These are phyloP conservation scores for Dendrobium officinale DNA, from an alignment of 106 monocot species.

Conservation along the genomic window DNA sequence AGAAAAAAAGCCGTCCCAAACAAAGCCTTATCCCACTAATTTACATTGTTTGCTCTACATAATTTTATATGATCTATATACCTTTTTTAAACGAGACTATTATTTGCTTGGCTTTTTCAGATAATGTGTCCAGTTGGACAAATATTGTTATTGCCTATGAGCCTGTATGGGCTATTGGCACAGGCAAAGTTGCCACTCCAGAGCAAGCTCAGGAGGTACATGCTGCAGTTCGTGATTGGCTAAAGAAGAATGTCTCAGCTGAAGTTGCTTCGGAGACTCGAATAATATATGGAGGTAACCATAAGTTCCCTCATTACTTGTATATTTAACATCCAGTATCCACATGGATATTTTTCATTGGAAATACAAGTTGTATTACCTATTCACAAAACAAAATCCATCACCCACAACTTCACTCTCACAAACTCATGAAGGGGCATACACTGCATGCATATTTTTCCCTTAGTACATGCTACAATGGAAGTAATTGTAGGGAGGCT, in stretches of 20 bases:
- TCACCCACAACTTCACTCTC: no score
- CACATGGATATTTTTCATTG: background rate
- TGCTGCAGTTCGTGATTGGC: slow-evolving; percentile 84
- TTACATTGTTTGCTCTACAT: background rate
- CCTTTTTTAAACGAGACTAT: background rate
- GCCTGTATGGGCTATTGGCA: slow-evolving; percentile 99
- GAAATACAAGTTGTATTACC: background rate
- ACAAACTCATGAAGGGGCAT: no score
- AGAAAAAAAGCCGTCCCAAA: no score
- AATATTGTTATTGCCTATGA: slow-evolving; percentile 95
- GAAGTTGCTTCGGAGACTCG: slow-evolving; percentile 78
- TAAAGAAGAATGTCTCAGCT: slow-evolving; percentile 79
- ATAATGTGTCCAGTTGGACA: slow-evolving; percentile 70
- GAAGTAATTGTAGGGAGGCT: no score
- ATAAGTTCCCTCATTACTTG: background rate
- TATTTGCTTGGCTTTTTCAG: slow-evolving; percentile 15
- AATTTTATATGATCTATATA: background rate
- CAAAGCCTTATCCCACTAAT: background rate
- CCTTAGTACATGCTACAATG: no score
- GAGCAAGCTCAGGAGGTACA: slow-evolving; percentile 98
- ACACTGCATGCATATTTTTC: no score
- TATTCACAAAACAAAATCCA: background rate
- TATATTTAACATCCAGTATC: background rate
- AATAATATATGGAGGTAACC: slow-evolving; percentile 93
- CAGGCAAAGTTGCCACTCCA: slow-evolving; percentile 92